Conservation (phyloP, 352 stramenopile species). For the Achlya hypogyna region DNA sequence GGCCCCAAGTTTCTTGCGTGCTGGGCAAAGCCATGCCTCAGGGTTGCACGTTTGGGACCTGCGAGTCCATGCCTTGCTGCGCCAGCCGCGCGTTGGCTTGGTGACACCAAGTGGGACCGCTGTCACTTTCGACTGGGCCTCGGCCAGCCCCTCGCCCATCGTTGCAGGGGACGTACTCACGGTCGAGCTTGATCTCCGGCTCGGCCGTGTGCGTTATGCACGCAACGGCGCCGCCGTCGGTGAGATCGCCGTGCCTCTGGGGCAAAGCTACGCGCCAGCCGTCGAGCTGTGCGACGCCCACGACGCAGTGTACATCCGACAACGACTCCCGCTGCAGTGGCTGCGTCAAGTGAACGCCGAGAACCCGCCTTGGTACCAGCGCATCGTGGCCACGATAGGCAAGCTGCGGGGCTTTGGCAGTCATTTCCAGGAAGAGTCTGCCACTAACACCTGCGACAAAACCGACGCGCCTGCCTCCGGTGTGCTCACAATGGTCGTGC, state of each 20-base stretch:
- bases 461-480: neutral
- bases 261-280: neutral
- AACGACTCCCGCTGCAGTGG: neutral
- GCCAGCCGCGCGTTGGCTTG: neutral
- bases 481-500: constrained; percentile 27
- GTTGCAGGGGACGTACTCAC: constrained; percentile 31
- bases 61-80: neutral
- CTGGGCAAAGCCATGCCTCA: too few relatives aligned
- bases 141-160: neutral
- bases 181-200: constrained; percentile 34
- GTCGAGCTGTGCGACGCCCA: neutral
- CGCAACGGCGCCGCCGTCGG: constrained; percentile 32
- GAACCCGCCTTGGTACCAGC: constrained; percentile 1
- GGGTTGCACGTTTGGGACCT: neutral
- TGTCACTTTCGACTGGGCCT: neutral
- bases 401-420: neutral
- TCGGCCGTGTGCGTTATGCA: constrained; percentile 26
- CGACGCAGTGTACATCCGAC: neutral
- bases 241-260: neutral
- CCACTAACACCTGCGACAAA: neutral
- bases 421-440: neutral
- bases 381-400: neutral
- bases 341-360: neutral
- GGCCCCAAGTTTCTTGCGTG: neutral
- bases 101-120: neutral